Base-by-base conservation (phyloP, 2,329 filamentous ascomycete species). In the Canariomyces notabilis region DNA sequence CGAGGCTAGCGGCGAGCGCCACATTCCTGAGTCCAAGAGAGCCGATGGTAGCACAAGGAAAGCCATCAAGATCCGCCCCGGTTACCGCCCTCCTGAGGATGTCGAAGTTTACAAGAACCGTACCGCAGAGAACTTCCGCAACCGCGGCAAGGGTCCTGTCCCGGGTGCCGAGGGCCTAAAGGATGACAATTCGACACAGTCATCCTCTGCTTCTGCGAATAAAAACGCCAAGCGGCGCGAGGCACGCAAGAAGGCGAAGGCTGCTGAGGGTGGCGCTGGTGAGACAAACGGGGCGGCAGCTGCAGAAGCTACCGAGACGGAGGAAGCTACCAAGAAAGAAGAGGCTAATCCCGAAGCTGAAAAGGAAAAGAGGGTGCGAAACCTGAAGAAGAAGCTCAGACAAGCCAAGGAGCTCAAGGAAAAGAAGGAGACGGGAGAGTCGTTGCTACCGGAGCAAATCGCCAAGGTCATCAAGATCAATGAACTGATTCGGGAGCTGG, bases 401-500 rank as follows among this genome's bases (percentile, higher is more conserved):
- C 93, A 98, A 65, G 91, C 93, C 4, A 85, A 83, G 57, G 93
- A 97, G 2, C 74, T 98, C 44, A 85, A 89, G 63, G 84, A 83
- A 59, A 96, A 95, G 75, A 95, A 95, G 67, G 87, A 95, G 19
- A 83, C 82, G 46, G 93, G 93, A 16, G 85, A 88, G 62, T 76
- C 80, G 4, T 69, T 98, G 50, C 74, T 97, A 20, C 91, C 90
- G 0, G 93, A 98, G 70, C 93, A 98, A 70, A 85, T 97, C 54
- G 89, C 91, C 58, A 98, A 98, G 71, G 88, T 98, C 45, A 94
- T 95, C 65, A 95, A 93, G 68, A 95, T 98, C 64, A 89, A 88
- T 53, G 93, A 98, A 70, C 76, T 98, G 41, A 83, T 96, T 48
- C 80, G 89, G 11, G 90, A 97, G 64, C 70, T 98, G 46, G 87